Conservation (phyloP, 345 rosid species). For the Mallotus nudiflorus region DNA sequence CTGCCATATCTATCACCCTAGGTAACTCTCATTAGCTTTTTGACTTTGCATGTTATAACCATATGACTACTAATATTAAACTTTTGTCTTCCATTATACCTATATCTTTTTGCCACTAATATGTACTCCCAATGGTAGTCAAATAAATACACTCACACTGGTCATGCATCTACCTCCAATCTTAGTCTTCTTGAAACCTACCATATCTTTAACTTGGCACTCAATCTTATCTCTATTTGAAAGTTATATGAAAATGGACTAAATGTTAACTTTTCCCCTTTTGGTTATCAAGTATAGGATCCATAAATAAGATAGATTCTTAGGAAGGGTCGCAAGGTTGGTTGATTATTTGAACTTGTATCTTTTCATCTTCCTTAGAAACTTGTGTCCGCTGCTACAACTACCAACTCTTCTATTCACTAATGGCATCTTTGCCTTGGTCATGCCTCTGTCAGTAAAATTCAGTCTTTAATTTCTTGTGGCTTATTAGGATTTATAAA, state of each 20-base stretch:
- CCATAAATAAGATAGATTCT: background rate
- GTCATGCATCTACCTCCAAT: too few species aligned
- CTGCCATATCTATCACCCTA: background rate
- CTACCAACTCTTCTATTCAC: too few species aligned
- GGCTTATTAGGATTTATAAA: background rate
- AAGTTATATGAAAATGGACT: conserved; percentile 17
- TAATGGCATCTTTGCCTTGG: conserved; percentile 2
- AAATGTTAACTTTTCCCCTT: background rate
- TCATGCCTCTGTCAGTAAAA: background rate
- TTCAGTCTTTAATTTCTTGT: conserved; percentile 1
- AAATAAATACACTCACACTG: too few species aligned
- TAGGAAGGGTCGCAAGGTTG: background rate
- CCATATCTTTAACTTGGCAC: too few species aligned
- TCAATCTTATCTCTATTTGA: conserved; percentile 3
- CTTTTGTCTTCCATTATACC: too few species aligned
- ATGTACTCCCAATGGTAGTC: background rate
- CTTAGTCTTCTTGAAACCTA: too few species aligned
- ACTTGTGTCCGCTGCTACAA: too few species aligned
- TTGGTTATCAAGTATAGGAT: conserved; percentile 3
- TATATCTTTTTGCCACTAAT: background rate
- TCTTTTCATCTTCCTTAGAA: background rate
- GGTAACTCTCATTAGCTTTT: background rate
- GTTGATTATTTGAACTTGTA: background rate
- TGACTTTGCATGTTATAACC: too few species aligned
- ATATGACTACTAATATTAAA: too few species aligned